Base-by-base conservation (phyloP, 2,329 filamentous ascomycete genomes). In the Pseudogymnoascus sp. region DNA sequence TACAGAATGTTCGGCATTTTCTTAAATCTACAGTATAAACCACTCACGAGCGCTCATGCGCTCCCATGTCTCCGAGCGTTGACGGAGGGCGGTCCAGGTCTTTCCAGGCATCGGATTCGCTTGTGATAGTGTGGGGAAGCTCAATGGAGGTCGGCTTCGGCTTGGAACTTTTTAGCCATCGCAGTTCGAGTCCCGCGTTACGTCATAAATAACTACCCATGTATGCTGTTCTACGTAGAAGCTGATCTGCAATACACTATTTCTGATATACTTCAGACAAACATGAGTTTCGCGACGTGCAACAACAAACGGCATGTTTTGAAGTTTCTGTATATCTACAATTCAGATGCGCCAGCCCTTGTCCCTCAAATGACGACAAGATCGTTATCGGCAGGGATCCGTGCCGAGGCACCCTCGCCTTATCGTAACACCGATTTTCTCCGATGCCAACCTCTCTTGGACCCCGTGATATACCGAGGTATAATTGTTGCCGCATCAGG, bases 41-140 rank as follows among this genome's bases (percentile, higher is more conserved):
- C 48, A 55, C 48, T 33, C 48, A 55, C 13, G 21, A 27, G n/a
- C 12, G 29, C 44, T 17, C n/a, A 51, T 31, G n/a, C 2, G 5
- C 58, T 5, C 38, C 58, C 58, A 59, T 59, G 33, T 38, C 35
- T 59, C 58, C 58, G 58, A 41, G 33, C 33, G 58, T 38, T n/a
- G 35, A 59, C 58, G 58, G 58, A 59, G 27, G 55, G 58, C 21
- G 58, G 58, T 4, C 58, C 58, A 38, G 38, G 58, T 59, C 21
- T 31, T 59, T 41, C n/a, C 35, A 59, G 27, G 3, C 35, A 59
- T 59, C 35, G 58, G 35, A 59, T 59, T 59, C 58, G 35, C 58
- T 59, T 41, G 58, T 59, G 58, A 59, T 59, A 59, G 38, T 59
- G 58, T 59, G 58, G 58, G 38, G 58, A 59, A 59, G 58, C 58